Evolutionary conservation across 768 basidiomycete species (phyloP).

Genomic region (Trametes cingulata): DNA sequence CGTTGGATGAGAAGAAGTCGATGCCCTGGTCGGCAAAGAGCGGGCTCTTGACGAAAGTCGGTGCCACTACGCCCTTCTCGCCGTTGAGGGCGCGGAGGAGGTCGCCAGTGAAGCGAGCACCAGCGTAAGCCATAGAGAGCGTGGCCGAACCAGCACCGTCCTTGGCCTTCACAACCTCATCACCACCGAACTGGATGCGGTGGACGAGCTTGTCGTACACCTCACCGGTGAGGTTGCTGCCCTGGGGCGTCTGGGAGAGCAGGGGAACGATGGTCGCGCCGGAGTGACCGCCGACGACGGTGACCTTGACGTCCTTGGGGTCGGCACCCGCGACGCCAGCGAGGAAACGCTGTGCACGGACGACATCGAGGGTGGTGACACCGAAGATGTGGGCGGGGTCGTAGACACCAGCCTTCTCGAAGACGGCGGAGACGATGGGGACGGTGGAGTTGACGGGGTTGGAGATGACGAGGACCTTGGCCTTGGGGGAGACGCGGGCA

Average conservation of each 20-base stretch:
- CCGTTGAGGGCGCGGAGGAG: conserved; percentile 65
- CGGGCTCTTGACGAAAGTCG: conserved; percentile 88
- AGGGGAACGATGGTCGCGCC: conserved; percentile 98
- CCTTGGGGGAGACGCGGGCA: conserved; percentile 82
- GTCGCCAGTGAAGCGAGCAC: conserved; percentile 65
- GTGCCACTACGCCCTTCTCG: conserved; percentile 69
- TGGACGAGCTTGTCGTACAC: conserved; percentile 77
- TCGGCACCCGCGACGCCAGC: conserved; percentile 63
- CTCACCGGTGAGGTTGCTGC: conserved; percentile 75
- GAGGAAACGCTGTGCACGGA: conserved; percentile 92
- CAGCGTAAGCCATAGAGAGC: conserved; percentile 78
- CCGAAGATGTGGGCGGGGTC: conserved; percentile 90
- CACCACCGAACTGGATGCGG: conserved; percentile 97
- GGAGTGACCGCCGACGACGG: conserved; percentile 94
- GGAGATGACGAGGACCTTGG: conserved; percentile 95
- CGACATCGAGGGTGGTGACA: conserved; percentile 97
- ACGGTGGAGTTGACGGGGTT: conserved; percentile 99
- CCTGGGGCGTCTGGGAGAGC: conserved; percentile 76
- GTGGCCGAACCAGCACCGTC: conserved; percentile 80
- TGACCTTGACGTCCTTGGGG: conserved; percentile 68
- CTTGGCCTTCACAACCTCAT: conserved; percentile 98
- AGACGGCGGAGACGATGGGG: conserved; percentile 91
- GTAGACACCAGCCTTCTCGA: conserved; percentile 90
- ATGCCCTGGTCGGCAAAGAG: conserved; percentile 84
- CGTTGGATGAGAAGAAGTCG: conserved; percentile 91